Base-by-base conservation (phyloP, 2,329 filamentous ascomycete species). In the Metarhizium rileyi region DNA sequence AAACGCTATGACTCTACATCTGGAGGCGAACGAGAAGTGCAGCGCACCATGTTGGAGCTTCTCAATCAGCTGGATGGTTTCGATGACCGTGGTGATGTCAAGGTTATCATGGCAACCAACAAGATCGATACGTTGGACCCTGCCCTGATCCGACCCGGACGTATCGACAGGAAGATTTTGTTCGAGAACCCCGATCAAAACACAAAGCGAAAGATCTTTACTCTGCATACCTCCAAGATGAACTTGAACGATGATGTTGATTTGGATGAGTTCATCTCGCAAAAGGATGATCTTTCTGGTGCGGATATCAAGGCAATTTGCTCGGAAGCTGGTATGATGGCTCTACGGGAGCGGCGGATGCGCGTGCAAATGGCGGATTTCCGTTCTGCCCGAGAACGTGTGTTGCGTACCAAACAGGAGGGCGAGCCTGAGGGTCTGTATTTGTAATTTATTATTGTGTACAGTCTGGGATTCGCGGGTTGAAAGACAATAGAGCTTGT, bases 51-150 rank as follows among this genome's bases (percentile, higher is more conserved):
- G 93, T 74, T 98, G 69, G 93, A 98, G 65, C 80, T 98, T 49
- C 83, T 98, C 40, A 98, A 98, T 71, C 93, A 98, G 73, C 83
- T 98, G 8, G 93, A 98, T 66, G 93, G 93, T 61, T 98, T 98
- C 71, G 93, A 98, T 65, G 94, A 98, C 69, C 87, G 93, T 53
- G 94, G 93, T 59, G 93, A 98, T 65, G 91, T 98, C 70, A 98
- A 98, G 76, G 93, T 98, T 54, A 91, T 98, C 68, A 97, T 98
- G 90, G 94, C 93, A 12, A 98, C 93, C 58, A 98, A 98, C 83
- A 98, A 98, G 81, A 98, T 98, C 59, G 94, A 98, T 59, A 95
- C 89, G 4, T 78, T 98, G 26, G 94, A 98, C 64, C 93, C 93
- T 49, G 93, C 93, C 18, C 77, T 98, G 59, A 98, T 98, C 64